phyloP scores from a whole-genome alignment of 257 asterid genomes.

The Fraxinus americana region DNA sequence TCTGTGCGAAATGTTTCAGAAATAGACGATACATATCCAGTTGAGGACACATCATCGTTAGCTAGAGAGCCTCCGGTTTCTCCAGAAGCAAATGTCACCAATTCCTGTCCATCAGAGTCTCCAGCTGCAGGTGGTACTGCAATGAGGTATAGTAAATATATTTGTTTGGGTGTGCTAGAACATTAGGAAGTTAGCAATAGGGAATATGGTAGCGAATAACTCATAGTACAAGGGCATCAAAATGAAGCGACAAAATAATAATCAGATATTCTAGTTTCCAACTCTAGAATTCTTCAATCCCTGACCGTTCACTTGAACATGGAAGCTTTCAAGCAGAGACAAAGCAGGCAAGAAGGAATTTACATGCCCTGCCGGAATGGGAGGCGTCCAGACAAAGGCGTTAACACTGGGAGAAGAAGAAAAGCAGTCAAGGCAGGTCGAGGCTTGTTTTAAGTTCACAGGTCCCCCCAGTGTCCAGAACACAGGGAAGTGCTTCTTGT shows the following conservation, averaged over 20 bases:
- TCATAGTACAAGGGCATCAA: background rate
- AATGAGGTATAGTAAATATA: constrained; percentile 9
- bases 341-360: too few relatives aligned
- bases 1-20: constrained; percentile 38
- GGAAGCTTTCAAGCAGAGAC: too few relatives aligned
- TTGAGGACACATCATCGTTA: constrained; percentile 36
- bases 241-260: background rate
- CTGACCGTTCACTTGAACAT: too few relatives aligned
- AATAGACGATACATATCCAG: constrained; percentile 41
- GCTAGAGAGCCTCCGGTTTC: constrained; percentile 38
- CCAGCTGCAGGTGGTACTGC: constrained; percentile 49
- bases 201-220: background rate
- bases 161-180: background rate
- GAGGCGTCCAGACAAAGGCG: too few relatives aligned
- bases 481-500: background rate
- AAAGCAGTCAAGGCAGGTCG: too few relatives aligned
- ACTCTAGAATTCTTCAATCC: background rate
- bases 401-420: too few relatives aligned
- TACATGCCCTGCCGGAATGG: too few relatives aligned
- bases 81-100: constrained; percentile 45
- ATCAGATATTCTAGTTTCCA: background rate
- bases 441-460: background rate
- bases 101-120: constrained; percentile 57
- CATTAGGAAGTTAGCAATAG: background rate
- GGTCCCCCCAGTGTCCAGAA: background rate